These are phyloP conservation scores for Anethum foeniculum DNA, from an alignment of 140 eudicot species.

Conservation along the genomic window DNA sequence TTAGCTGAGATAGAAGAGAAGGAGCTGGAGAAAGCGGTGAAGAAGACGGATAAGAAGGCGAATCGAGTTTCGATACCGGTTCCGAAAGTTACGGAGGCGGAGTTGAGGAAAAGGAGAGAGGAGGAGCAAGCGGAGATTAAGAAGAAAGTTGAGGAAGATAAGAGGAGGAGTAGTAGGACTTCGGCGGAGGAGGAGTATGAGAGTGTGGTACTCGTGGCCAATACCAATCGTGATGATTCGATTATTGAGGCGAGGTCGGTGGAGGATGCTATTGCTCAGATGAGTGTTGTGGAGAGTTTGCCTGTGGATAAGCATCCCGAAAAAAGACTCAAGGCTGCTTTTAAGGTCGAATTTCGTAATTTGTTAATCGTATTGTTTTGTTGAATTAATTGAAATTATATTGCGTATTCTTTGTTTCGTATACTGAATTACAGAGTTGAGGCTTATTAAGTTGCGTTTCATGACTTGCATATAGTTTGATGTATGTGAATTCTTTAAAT, in stretches of 20 bases:
- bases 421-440: neutral
- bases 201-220: conserved; percentile 58
- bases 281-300: conserved; percentile 49
- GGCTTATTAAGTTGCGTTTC: too few species aligned
- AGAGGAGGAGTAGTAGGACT: conserved; percentile 49
- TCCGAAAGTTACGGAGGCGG: conserved; percentile 94
- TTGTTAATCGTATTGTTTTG: neutral
- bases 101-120: conserved; percentile 58
- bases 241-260: conserved; percentile 71
- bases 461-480: neutral
- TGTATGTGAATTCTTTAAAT: neutral
- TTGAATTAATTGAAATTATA: neutral
- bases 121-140: conserved; percentile 53
- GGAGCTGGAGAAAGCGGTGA: conserved; percentile 59
- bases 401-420: neutral
- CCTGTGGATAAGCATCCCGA: conserved; percentile 90
- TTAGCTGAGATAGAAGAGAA: conserved; percentile 79
- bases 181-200: conserved; percentile 90
- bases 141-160: conserved; percentile 66
- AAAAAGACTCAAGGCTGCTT: conserved; percentile 79
- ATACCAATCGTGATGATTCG: conserved; percentile 70
- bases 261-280: conserved; percentile 76
- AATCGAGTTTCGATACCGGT: conserved; percentile 64
- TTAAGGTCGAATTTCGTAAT: conserved; percentile 39
- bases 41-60: conserved; percentile 79